Conservation (phyloP, 352 stramenopile species). For the Blastocystis sp. region DNA sequence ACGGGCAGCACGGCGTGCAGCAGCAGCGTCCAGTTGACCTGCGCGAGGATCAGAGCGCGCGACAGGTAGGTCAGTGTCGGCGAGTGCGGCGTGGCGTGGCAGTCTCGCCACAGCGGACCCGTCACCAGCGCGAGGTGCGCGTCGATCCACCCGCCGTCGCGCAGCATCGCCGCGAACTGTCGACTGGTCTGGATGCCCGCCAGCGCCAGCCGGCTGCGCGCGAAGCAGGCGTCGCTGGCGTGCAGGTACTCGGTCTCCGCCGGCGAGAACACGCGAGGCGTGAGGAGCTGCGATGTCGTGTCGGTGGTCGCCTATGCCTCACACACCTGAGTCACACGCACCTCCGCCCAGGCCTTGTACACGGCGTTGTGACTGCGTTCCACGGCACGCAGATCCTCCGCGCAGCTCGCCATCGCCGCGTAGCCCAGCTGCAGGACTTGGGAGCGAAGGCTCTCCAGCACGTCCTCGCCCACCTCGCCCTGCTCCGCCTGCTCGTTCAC, state of each 20-base stretch:
- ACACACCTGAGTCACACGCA: not conserved
- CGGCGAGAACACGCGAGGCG: not conserved
- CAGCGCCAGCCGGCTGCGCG: not conserved
- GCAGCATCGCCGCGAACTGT: constrained; percentile 18
- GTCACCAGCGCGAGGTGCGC: not conserved
- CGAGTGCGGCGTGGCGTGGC: not conserved
- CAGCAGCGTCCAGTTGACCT: not conserved
- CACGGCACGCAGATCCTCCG: not conserved
- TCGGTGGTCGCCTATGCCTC: not conserved
- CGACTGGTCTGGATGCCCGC: constrained; percentile 26
- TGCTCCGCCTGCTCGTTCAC: constrained; percentile 17
- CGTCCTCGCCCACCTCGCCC: not conserved
- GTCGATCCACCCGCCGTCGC: not conserved
- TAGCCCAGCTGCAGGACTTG: constrained; percentile 23
- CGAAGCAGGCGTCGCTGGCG: not conserved
- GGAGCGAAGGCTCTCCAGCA: not conserved
- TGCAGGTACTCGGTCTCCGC: not conserved
- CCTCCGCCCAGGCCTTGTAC: not conserved
- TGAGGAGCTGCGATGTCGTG: not conserved
- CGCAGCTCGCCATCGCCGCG: not conserved
- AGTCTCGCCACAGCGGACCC: not conserved
- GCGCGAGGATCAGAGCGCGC: constrained; percentile 1
- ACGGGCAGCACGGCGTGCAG: constrained; percentile 31
- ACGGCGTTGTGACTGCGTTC: not conserved
- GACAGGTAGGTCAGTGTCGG: constrained; percentile 6